These are phyloP conservation scores for Geosmithia morbida DNA, from an alignment of 2,329 filamentous ascomycete genomes.

Conservation along the genomic window DNA sequence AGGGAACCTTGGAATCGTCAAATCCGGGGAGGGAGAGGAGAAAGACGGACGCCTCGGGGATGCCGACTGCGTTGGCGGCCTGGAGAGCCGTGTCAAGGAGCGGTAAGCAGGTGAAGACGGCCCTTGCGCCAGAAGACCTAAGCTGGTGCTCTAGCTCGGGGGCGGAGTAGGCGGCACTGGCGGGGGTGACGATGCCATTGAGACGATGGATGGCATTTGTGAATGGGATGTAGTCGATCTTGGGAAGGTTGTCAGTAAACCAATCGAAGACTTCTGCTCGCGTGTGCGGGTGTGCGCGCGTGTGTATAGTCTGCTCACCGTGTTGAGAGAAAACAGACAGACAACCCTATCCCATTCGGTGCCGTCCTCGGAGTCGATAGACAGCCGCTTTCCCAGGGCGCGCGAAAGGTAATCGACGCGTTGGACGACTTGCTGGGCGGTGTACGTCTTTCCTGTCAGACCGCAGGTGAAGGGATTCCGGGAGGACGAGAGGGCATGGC, in stretches of 20 bases:
- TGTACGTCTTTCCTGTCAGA: slow-evolving; percentile 53
- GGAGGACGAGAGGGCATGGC: slow-evolving; percentile 46
- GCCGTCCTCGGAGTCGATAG: slow-evolving; percentile 54
- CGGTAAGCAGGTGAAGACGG: slow-evolving; percentile 57
- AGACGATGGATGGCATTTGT: slow-evolving; percentile 62
- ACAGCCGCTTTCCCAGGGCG: slow-evolving; percentile 55
- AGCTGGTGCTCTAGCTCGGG: slow-evolving; percentile 60
- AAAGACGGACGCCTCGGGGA: slow-evolving; percentile 52
- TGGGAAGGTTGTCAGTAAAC: neutral
- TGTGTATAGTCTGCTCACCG: slow-evolving; percentile 30
- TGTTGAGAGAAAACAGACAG: slow-evolving; percentile 66
- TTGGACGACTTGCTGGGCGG: slow-evolving; percentile 45
- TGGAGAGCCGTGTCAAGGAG: slow-evolving; percentile 49
- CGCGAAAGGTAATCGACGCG: slow-evolving; percentile 54
- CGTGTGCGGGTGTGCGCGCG: too few species aligned
- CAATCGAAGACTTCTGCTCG: too few species aligned
- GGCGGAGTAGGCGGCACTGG: slow-evolving; percentile 60
- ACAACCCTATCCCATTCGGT: slow-evolving; percentile 73
- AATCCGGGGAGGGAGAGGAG: slow-evolving; percentile 53
- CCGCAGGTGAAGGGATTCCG: slow-evolving; percentile 65
- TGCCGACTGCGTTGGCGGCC: slow-evolving; percentile 47
- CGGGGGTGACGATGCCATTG: slow-evolving; percentile 59
- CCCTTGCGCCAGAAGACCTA: slow-evolving; percentile 51
- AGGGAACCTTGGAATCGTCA: slow-evolving; percentile 29
- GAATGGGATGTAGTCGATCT: slow-evolving; percentile 64